Conservation (phyloP, 768 basidiomycete species). For the Termitomyces sp. region DNA sequence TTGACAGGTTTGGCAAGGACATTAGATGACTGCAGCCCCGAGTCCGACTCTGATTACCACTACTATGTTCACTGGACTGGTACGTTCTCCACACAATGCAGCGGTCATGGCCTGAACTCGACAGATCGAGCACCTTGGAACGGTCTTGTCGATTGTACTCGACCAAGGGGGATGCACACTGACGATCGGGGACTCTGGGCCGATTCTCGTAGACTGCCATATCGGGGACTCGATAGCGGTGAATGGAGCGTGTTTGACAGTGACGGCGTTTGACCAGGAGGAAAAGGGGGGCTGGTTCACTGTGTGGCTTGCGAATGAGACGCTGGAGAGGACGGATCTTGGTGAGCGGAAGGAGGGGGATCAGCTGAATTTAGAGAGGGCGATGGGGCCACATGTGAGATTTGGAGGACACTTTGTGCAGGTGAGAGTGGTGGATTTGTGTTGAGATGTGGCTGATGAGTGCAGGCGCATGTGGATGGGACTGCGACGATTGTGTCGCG, state of each 20-base stretch:
- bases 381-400: slow-evolving; percentile 86
- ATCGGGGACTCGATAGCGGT: slow-evolving; percentile 94
- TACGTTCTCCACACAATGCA: slow-evolving; percentile 19
- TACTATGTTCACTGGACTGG: slow-evolving; percentile 78
- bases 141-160: slow-evolving; percentile 57
- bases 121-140: slow-evolving; percentile 90
- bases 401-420: slow-evolving; percentile 99
- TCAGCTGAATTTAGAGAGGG: slow-evolving; percentile 88
- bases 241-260: slow-evolving; percentile 87
- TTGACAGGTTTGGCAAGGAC: slow-evolving; percentile 7
- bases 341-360: slow-evolving; percentile 79
- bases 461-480: slow-evolving; percentile 89
- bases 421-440: slow-evolving; percentile 37
- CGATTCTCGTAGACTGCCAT: slow-evolving; percentile 84
- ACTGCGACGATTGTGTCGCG: slow-evolving; percentile 74
- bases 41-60: not conserved
- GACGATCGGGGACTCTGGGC: slow-evolving; percentile 64
- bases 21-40: not conserved
- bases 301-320: slow-evolving; percentile 96
- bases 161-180: slow-evolving; percentile 81
- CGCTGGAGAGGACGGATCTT: slow-evolving; percentile 84
- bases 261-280: slow-evolving; percentile 72
- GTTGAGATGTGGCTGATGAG: not conserved
- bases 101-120: not conserved
- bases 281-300: slow-evolving; percentile 78